Base-by-base conservation (phyloP, 306 rosid genomes). In the Dryas octopetala region DNA sequence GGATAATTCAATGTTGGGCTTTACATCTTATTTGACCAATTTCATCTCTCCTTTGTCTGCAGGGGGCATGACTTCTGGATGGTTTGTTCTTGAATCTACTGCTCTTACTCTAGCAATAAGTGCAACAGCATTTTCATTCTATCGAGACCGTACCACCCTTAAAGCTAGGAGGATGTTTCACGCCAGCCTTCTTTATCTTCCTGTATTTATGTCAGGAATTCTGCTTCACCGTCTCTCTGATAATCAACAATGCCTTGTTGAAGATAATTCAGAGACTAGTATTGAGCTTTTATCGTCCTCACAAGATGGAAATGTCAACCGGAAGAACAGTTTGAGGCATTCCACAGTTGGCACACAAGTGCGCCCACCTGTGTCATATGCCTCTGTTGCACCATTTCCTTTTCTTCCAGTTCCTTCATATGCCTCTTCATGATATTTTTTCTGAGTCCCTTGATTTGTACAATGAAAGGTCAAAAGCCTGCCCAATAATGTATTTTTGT, bases 141-240 rank as follows among this genome's bases (percentile, higher is more conserved):
- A n/a, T n/a, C n/a, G n/a, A n/a, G n/a, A n/a, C n/a, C n/a, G n/a
- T n/a, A n/a, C n/a, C n/a, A n/a, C n/a, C n/a, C n/a, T n/a, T n/a
- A n/a, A n/a, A n/a, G n/a, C n/a, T n/a, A n/a, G n/a, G n/a, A n/a
- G n/a, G n/a, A n/a, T n/a, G n/a, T n/a, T n/a, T n/a, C n/a, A n/a
- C n/a, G n/a, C n/a, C n/a, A 95, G 98, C 79, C 98, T 95, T 77
- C 87, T 95, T 38, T 90, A 91, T 78, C 98, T 95, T 28, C 97
- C 98, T 7, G 91, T 91, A 44, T 95, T 95, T 81, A 95, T 91
- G 98, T 81, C 93, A 0, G 96, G 98, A 74, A 89, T 95, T 77
- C 74, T 95, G 19, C n/a, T 95, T 43, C 98, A 95, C 83, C 96
- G 98, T 16, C 83, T 81, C 38, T 62, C 89, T 0, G 85, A 88